phyloP scores from a whole-genome alignment of 768 basidiomycete genomes.

The Tubosaeta sp. region DNA sequence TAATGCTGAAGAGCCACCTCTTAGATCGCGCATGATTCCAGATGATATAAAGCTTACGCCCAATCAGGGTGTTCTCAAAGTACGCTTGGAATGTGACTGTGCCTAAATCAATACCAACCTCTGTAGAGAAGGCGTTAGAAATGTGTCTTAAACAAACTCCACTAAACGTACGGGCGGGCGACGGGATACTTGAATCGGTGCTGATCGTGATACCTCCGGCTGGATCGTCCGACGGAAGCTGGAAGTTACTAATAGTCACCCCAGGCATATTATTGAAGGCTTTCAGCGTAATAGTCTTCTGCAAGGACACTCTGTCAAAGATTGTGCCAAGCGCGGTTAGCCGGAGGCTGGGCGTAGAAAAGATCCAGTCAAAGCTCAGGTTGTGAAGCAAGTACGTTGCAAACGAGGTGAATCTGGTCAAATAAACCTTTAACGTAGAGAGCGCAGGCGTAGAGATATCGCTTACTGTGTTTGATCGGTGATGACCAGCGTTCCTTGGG shows the following conservation, averaged over 20 bases:
- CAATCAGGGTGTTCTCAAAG: constrained; percentile 53
- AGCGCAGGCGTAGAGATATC: background rate
- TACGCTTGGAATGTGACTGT: constrained; percentile 58
- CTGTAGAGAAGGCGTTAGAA: constrained; percentile 30
- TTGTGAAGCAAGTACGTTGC: constrained; percentile 64
- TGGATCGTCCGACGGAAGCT: constrained; percentile 62
- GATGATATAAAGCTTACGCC: constrained; percentile 44
- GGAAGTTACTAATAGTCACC: constrained; percentile 67
- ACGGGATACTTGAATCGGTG: constrained; percentile 63
- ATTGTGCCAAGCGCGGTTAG: constrained; percentile 63
- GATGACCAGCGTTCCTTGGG: constrained; percentile 52
- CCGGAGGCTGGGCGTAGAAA: constrained; percentile 60
- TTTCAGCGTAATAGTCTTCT: constrained; percentile 58
- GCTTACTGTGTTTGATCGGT: constrained; percentile 47
- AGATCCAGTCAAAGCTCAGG: constrained; percentile 63
- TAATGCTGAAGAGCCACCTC: constrained; percentile 39
- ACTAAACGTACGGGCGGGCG: constrained; percentile 53
- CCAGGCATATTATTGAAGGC: constrained; percentile 71
- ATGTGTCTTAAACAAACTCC: background rate
- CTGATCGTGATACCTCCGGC: constrained; percentile 69
- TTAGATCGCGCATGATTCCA: background rate
- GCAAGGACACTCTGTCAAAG: constrained; percentile 60
- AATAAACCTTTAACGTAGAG: background rate
- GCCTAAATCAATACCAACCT: constrained; percentile 68
- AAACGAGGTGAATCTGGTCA: constrained; percentile 55